These are phyloP conservation scores for Solanum sparsipilum DNA, from an alignment of 257 asterid genomes.

Conservation along the genomic window DNA sequence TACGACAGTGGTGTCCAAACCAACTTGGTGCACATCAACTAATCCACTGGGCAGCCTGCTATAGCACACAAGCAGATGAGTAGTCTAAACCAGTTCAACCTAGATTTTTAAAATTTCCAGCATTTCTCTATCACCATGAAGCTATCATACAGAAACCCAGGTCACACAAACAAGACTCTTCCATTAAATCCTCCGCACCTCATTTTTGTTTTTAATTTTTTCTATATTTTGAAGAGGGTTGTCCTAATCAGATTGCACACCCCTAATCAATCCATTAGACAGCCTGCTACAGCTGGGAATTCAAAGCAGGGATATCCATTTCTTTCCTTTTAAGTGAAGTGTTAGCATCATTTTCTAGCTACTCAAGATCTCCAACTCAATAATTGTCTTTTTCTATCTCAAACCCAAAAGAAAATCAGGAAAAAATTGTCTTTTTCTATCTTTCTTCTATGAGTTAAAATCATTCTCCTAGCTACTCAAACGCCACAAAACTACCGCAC, in stretches of 20 bases:
- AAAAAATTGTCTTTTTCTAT: background rate
- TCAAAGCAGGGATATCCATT: background rate
- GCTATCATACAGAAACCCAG: background rate
- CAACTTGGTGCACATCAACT: background rate
- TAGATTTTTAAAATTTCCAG: background rate
- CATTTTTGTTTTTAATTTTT: background rate
- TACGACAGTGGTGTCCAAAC: background rate
- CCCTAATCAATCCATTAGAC: background rate
- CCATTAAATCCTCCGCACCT: background rate
- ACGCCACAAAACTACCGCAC: background rate
- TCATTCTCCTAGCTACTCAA: background rate
- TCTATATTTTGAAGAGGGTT: background rate
- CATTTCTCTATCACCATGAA: background rate
- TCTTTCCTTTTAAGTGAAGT: background rate
- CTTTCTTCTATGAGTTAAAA: background rate
- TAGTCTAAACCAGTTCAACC: background rate
- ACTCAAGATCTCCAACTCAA: background rate
- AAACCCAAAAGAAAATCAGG: background rate
- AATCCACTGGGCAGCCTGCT: background rate
- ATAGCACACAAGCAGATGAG: background rate
- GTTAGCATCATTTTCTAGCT: background rate
- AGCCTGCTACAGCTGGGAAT: background rate
- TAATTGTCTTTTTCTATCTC: background rate
- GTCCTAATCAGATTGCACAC: background rate
- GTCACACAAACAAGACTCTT: background rate